Evolutionary conservation across 2,329 filamentous ascomycete species (phyloP), one percentile per base, ranked within the genome.

Genomic region (Dryadomyces quercivorus): DNA sequence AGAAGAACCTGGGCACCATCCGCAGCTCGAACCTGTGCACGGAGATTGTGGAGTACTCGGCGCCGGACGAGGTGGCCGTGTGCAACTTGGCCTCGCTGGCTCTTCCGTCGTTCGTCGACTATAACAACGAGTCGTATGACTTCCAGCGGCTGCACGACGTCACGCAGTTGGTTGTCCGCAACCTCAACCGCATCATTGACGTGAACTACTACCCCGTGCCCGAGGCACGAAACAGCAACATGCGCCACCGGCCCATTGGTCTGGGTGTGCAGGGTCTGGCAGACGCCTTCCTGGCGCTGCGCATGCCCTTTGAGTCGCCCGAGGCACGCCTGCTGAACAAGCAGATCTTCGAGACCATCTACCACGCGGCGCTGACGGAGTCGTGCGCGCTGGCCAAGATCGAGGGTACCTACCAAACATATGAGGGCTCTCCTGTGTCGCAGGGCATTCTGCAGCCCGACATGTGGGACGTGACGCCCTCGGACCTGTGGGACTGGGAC

Each of bases 311-410:
- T 66, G 93, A 98, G 71, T 98, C 93, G 16, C 84, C 89, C 5
- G 90, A 97, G 73, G 93, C 93, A 59, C 88, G 85, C 62, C 81
- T 93, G 69, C 81, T 98, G 66, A 98, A 98, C 79, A 91, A 86
- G 66, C 90, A 98, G 71, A 97, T 98, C 70, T 98, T 98, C 61
- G 93, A 98, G 78, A 98, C 93, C 59, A 96, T 98, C 71, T 98
- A 98, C 75, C 93, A 98, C 69, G 93, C 85, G 67, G 88, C 90
- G 55, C 75, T 97, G 59, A 95, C 91, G 54, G 86, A 89, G 21
- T 98, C 93, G 1, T 83, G 86, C 66, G 84, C 95, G 56, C 74
- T 97, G 60, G 89, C 93, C 59, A 86, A 89, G 75, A 75, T 86
- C 61, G 72, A 91, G 56, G 93, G 93, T 4, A 71, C 90, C 6